Conservation (phyloP, 2,329 filamentous ascomycete species). For the Lecanicillium sp. region DNA sequence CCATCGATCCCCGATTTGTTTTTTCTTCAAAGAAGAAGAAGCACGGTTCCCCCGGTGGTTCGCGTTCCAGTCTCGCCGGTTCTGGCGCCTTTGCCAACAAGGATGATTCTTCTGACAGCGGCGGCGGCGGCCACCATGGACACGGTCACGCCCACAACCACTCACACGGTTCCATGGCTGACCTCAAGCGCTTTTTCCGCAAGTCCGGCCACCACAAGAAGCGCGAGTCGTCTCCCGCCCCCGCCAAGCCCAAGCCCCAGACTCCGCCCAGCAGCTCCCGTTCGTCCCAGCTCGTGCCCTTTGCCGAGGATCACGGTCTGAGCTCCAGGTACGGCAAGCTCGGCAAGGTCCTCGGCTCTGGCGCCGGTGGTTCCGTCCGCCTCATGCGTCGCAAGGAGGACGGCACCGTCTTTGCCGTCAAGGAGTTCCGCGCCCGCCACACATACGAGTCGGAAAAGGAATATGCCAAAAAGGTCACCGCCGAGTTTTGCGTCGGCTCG, state of each 20-base stretch:
- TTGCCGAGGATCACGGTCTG: constrained; percentile 88
- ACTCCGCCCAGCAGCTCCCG: constrained; percentile 40
- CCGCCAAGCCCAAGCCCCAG: constrained; percentile 45
- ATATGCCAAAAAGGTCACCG: constrained; percentile 96
- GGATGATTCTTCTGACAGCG: constrained; percentile 31
- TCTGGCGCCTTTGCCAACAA: constrained; percentile 34
- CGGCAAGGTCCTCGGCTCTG: constrained; percentile 86
- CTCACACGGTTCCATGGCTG: constrained; percentile 76
- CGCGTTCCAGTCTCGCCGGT: constrained; percentile 45
- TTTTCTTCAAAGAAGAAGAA: constrained; percentile 72
- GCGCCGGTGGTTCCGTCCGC: constrained; percentile 88
- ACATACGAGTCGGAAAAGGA: constrained; percentile 91
- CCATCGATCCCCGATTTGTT: constrained; percentile 75
- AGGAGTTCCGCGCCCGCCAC: constrained; percentile 90
- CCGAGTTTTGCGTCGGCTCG: constrained; percentile 96
- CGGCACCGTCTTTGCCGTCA: constrained; percentile 90
- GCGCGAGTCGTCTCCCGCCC: constrained; percentile 57
- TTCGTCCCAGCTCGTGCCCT: constrained; percentile 64
- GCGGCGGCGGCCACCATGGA: constrained; percentile 20
- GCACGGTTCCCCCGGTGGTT: constrained; percentile 49
- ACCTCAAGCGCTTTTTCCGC: constrained; percentile 95
- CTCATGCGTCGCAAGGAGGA: constrained; percentile 92
- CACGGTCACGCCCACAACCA: constrained; percentile 21
- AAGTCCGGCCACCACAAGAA: constrained; percentile 63
- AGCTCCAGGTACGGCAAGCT: constrained; percentile 93